Evolutionary conservation across 2,329 filamentous ascomycete species (phyloP), one percentile per base, ranked within the genome.

Genomic region (Biscogniauxia sp.): DNA sequence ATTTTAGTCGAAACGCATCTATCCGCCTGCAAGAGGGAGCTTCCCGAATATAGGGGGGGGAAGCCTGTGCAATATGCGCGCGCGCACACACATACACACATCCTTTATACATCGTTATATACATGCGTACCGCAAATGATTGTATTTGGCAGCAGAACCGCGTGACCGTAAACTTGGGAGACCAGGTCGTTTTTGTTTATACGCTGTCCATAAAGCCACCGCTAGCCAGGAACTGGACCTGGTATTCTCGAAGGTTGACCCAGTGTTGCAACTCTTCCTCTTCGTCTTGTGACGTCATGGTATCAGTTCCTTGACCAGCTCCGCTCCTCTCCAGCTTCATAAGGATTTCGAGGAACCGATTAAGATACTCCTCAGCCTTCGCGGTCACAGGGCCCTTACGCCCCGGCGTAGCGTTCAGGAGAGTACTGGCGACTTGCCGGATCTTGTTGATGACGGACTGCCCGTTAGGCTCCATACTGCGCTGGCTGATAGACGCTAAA

Each of bases 241-340:
- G 92, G 66, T 91, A 90, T 56, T 94, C 89, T 61, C 90, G 83
- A 65, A 96, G 75, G 72, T 90, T 91, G 0, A 90, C 89, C 92
- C 92, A 96, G 61, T 86, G 82, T 20, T 85, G 81, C 66, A 95
- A 75, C 74, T 95, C 91, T 56, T 89, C 84, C 69, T 94, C 90
- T 67, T 95, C 91, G 49, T 88, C 85, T 64, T 90, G 76, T 17
- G 71, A 73, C 61, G 78, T 82, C 81, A 79, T 82, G 41, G 76
- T 67, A 57, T 64, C 60, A 23, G 64, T 32, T 13, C 54, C 59
- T 61, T 70, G 71, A 53, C 74, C 76, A 2, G 77, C 77, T 55
- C 82, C 84, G 3, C 84, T 83, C 61, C 88, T 86, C 73, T 95
- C 91, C 17, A 96, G 78, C 68, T 88, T 88, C 68, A 89, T 84